Percentiles rank a stretch among this genome's conserved stretches.
phyloP scores from a whole-genome alignment of 495 filamentous ascomycete genomes.

The Penicillium arizonense region DNA sequence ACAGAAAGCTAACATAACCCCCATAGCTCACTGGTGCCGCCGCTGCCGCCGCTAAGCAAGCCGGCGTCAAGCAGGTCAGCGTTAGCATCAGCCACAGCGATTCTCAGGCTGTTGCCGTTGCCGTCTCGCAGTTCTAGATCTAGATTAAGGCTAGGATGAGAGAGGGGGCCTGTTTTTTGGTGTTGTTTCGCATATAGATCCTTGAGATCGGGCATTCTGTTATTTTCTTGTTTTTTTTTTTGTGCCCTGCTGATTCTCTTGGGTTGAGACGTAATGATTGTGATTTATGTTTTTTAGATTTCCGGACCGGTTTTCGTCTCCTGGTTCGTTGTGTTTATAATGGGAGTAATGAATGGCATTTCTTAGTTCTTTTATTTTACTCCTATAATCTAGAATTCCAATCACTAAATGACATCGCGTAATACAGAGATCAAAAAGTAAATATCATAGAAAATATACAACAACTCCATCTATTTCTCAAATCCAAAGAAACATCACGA shows the following conservation, averaged over 20 bases:
- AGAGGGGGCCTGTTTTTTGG: not conserved
- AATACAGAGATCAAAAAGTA: no score
- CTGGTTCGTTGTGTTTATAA: constrained; percentile 32
- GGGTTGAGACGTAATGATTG: constrained; percentile 32
- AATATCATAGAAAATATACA: no score
- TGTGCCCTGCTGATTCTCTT: constrained; percentile 1
- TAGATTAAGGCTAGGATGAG: not conserved
- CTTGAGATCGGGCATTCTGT: not conserved
- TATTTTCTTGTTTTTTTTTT: constrained; percentile 4
- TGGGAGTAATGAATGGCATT: constrained; percentile 33
- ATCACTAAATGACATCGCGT: no score
- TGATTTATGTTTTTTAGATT: constrained; percentile 29
- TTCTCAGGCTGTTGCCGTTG: constrained; percentile 87
- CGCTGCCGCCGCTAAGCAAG: constrained; percentile 72
- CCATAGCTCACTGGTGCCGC: constrained; percentile 76
- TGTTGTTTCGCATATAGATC: constrained; percentile 10
- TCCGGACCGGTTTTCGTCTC: constrained; percentile 26
- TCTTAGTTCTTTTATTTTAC: constrained; percentile 15
- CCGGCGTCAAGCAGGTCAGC: constrained; percentile 78
- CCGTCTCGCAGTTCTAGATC: constrained; percentile 69
- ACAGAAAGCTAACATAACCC: constrained; percentile 35
- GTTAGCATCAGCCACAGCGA: constrained; percentile 97
- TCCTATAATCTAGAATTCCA: no score
- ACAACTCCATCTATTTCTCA: no score
- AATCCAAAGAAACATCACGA: not conserved